Base-by-base conservation (phyloP, 2,329 filamentous ascomycete species). In the Epichloe brachyelytri region DNA sequence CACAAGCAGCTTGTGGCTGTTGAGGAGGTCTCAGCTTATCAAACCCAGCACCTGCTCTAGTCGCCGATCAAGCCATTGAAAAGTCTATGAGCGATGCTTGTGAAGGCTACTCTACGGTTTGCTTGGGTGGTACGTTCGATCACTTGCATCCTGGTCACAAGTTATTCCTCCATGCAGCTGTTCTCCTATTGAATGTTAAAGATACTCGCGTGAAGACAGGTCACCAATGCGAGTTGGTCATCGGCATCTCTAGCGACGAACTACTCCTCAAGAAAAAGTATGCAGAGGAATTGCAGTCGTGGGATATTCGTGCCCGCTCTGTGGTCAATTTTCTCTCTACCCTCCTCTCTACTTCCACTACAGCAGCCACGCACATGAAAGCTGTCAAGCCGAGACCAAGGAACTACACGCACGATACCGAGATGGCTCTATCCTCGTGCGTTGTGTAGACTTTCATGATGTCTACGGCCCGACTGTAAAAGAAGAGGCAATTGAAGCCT, bases 71-170 rank as follows among this genome's bases (percentile, higher is more conserved):
- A 17, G 12, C 3, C 17, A 30, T 11, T 37, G 30, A 33, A 14
- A 20, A 19, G n/a, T n/a, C 10, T 38, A 12, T 17, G 7, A 46
- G 53, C 1, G 48, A 55, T 3, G 50, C 50, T 14, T 49, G 51
- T 5, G 49, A 50, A 3, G 57, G 59, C 0, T 67, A 67, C 54
- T 53, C 54, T 3, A 62, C 56, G 3, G 85, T 94, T 47, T 87
- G 85, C 49, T 79, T 97, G 12, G 93, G 91, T 33, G 93, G 93
- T 10, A 98, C 93, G 0, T 98, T 97, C 68, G 93, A 98, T 65
- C 89, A 97, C 67, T 77, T 98, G 20, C 93, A 98, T 64, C 83
- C 87, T 4, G 93, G 93, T 5, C 93, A 98, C 71, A 98, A 97
- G 69, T 75, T 97, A n/a, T 78, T 98, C 19, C 78, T 98, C 19